phyloP scores from a whole-genome alignment of 2,329 filamentous ascomycete genomes.

The Chalaropsis ovoidea region DNA sequence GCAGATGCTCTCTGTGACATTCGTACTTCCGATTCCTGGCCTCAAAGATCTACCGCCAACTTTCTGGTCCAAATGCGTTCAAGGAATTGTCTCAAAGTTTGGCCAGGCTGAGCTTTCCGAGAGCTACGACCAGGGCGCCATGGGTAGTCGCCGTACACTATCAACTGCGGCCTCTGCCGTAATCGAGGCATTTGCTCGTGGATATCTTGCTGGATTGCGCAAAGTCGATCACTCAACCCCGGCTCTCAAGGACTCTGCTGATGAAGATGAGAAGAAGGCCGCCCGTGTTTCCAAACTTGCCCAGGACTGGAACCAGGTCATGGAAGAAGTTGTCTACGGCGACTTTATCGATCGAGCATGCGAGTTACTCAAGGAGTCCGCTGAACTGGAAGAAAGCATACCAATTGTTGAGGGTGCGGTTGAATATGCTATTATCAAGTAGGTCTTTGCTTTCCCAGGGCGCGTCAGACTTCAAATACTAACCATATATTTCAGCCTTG shows the following conservation, averaged over 20 bases:
- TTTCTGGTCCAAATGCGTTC: conserved; percentile 56
- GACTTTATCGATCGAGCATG: conserved; percentile 56
- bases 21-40: conserved; percentile 57
- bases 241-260: conserved; percentile 45
- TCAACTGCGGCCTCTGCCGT: conserved; percentile 61
- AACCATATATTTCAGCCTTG: conserved; percentile 42
- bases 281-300: conserved; percentile 33
- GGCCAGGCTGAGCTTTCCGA: conserved; percentile 62
- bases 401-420: conserved; percentile 52
- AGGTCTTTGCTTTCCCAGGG: conserved; percentile 30
- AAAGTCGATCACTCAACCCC: conserved; percentile 24
- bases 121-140: conserved; percentile 67
- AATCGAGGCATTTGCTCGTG: conserved; percentile 58
- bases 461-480: conserved; percentile 3
- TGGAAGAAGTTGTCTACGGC: conserved; percentile 58
- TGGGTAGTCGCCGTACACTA: conserved; percentile 65
- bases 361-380: conserved; percentile 48
- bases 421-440: conserved; percentile 61
- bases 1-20: conserved; percentile 48
- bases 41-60: conserved; percentile 50
- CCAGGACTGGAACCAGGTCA: conserved; percentile 55
- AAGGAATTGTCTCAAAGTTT: conserved; percentile 50
- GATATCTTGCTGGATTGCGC: conserved; percentile 52
- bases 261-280: conserved; percentile 41
- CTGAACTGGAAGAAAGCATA: conserved; percentile 54